Evolutionary conservation across 805 yeast species (phyloP).

Genomic region (Ogataea pignaliae): DNA sequence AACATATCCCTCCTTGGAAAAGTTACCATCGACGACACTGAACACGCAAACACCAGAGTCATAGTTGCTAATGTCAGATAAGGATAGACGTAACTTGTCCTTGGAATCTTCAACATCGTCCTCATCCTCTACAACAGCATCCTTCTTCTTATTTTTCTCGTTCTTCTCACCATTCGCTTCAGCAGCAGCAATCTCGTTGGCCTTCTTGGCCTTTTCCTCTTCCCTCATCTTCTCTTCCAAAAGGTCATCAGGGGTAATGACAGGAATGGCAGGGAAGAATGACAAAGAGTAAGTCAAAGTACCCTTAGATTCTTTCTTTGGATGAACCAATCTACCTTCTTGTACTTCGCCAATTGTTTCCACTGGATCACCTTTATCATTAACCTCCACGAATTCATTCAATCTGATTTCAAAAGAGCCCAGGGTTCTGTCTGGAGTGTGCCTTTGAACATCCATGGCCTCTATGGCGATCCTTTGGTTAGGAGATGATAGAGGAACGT

Average conservation of each 20-base stretch:
- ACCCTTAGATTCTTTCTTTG: constrained; percentile 84
- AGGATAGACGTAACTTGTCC: constrained; percentile 46
- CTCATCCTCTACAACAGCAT: constrained; percentile 26
- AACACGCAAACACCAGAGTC: constrained; percentile 75
- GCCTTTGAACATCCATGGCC: constrained; percentile 85
- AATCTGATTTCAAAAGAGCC: constrained; percentile 76
- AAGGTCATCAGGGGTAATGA: constrained; percentile 71
- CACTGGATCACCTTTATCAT: constrained; percentile 58
- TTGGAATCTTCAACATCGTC: constrained; percentile 33
- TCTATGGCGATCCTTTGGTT: constrained; percentile 81
- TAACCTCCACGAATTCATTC: constrained; percentile 59
- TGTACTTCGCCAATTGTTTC: constrained; percentile 56
- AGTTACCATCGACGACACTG: constrained; percentile 56
- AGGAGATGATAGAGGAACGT: constrained; percentile 76
- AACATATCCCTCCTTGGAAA: constrained; percentile 56
- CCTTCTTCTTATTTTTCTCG: constrained; percentile 11
- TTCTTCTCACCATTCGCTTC: constrained; percentile 12
- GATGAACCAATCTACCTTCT: constrained; percentile 55
- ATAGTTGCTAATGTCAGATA: constrained; percentile 53
- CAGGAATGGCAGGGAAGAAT: constrained; percentile 80
- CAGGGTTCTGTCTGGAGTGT: constrained; percentile 76
- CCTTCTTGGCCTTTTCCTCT: constrained; percentile 30
- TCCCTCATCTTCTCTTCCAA: constrained; percentile 42
- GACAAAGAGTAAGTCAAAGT: constrained; percentile 65
- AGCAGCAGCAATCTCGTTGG: background rate